Evolutionary conservation across 805 yeast genomes (phyloP).

Genomic region (Hanseniaspora jakobsenii): DNA sequence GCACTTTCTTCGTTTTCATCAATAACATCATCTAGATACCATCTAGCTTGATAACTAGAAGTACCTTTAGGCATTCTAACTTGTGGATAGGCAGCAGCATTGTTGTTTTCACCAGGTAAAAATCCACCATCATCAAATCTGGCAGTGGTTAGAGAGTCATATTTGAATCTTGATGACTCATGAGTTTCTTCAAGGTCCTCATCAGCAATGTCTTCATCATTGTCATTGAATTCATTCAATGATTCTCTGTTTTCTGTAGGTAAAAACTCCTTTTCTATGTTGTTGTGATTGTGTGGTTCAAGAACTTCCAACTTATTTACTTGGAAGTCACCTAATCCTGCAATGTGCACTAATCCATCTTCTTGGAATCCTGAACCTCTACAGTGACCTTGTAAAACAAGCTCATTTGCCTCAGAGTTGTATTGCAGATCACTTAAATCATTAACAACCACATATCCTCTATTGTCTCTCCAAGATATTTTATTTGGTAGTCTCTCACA

Average conservation of each 20-base stretch:
- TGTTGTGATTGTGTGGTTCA: slow-evolving; percentile 21
- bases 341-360: slow-evolving; percentile 69
- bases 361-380: slow-evolving; percentile 78
- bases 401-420: slow-evolving; percentile 24
- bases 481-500: slow-evolving; percentile 82
- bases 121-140: slow-evolving; percentile 34
- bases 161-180: slow-evolving; percentile 23
- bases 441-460: slow-evolving; percentile 81
- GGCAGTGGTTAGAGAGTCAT: slow-evolving; percentile 26
- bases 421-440: slow-evolving; percentile 30
- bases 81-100: slow-evolving; percentile 21
- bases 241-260: slow-evolving; percentile 40
- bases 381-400: slow-evolving; percentile 68
- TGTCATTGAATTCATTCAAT: slow-evolving; percentile 37
- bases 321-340: slow-evolving; percentile 83
- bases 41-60: slow-evolving; percentile 67
- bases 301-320: slow-evolving; percentile 47
- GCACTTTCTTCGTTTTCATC: slow-evolving; percentile 28
- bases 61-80: slow-evolving; percentile 59
- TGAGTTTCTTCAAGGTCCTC: slow-evolving; percentile 13
- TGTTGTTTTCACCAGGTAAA: slow-evolving; percentile 28
- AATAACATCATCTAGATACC: slow-evolving; percentile 53
- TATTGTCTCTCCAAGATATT: slow-evolving; percentile 81
- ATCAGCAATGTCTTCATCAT: slow-evolving; percentile 31
- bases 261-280: slow-evolving; percentile 23